These are phyloP conservation scores for Fusarium staphyleae DNA, from an alignment of 2,329 filamentous ascomycete species.

Conservation along the genomic window DNA sequence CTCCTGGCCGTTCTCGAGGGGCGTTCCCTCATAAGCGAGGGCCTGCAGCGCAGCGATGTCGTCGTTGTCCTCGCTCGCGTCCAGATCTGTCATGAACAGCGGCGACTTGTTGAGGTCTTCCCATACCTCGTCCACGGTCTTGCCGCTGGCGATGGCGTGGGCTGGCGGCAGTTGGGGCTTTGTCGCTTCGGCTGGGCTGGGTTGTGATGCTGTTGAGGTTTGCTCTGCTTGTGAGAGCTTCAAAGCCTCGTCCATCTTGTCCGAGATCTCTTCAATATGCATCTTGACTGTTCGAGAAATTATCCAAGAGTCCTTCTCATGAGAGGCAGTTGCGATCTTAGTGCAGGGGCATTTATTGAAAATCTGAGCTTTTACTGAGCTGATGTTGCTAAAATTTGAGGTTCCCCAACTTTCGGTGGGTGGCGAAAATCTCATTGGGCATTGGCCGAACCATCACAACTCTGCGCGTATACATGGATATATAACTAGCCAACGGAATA, in stretches of 20 bases:
- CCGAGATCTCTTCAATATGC: conserved; percentile 53
- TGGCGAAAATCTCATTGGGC: conserved; percentile 40
- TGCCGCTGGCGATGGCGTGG: conserved; percentile 50
- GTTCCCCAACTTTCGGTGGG: conserved; percentile 38
- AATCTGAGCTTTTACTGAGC: conserved; percentile 14
- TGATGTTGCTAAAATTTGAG: conserved; percentile 34
- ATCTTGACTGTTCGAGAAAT: conserved; percentile 34
- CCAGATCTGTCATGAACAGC: conserved; percentile 94
- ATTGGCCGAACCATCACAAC: conserved; percentile 18
- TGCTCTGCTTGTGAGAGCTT: conserved; percentile 30
- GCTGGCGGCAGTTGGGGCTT: conserved; percentile 57
- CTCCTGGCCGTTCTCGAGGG: conserved; percentile 79
- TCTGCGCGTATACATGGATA: neutral
- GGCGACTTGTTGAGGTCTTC: conserved; percentile 70
- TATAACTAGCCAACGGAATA: no score
- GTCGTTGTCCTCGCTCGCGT: conserved; percentile 84
- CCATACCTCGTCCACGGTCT: conserved; percentile 62
- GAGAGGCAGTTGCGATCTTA: conserved; percentile 10
- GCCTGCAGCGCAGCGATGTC: conserved; percentile 88
- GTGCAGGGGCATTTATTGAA: conserved; percentile 15
- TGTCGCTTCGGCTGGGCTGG: conserved; percentile 33
- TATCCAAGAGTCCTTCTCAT: neutral
- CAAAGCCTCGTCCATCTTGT: conserved; percentile 50
- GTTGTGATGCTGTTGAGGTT: neutral
- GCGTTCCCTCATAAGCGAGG: conserved; percentile 90